phyloP scores from a whole-genome alignment of 2,329 filamentous ascomycete genomes.

The Phoma herbarum region DNA sequence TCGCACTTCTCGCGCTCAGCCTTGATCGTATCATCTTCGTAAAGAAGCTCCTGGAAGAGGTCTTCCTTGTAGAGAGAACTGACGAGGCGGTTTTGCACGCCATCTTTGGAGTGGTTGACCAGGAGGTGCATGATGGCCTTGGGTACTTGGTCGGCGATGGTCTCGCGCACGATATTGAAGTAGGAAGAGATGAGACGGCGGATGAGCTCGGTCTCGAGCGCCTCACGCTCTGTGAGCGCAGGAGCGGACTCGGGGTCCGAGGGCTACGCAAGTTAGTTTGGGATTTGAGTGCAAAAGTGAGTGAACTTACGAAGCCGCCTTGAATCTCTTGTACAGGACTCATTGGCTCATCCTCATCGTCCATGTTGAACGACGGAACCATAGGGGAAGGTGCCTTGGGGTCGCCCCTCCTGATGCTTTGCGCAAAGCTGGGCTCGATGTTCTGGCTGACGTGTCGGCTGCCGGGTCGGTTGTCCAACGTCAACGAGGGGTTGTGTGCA shows the following conservation, averaged over 20 bases:
- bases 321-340: slow-evolving; percentile 53
- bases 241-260: slow-evolving; percentile 70
- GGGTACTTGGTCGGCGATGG: slow-evolving; percentile 97
- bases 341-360: slow-evolving; percentile 53
- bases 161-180: slow-evolving; percentile 98
- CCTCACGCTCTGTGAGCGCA: slow-evolving; percentile 91
- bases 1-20: slow-evolving; percentile 99
- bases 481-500: slow-evolving; percentile 52
- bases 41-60: slow-evolving; percentile 89
- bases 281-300: neutral
- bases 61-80: slow-evolving; percentile 94
- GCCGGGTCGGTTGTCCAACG: slow-evolving; percentile 51
- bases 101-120: slow-evolving; percentile 98
- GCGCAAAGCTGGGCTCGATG: slow-evolving; percentile 81
- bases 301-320: slow-evolving; percentile 66
- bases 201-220: slow-evolving; percentile 97
- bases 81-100: slow-evolving; percentile 95
- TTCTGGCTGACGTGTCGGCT: slow-evolving; percentile 79
- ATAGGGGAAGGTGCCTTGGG: slow-evolving; percentile 60
- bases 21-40: slow-evolving; percentile 97
- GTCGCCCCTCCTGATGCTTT: slow-evolving; percentile 79
- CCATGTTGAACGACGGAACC: slow-evolving; percentile 17
- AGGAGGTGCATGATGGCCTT: slow-evolving; percentile 99
- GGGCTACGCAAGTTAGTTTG: slow-evolving; percentile 44
- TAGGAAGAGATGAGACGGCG: slow-evolving; percentile 96